Base-by-base conservation (phyloP, 768 basidiomycete genomes). In the Podaxis carcinomalis region DNA sequence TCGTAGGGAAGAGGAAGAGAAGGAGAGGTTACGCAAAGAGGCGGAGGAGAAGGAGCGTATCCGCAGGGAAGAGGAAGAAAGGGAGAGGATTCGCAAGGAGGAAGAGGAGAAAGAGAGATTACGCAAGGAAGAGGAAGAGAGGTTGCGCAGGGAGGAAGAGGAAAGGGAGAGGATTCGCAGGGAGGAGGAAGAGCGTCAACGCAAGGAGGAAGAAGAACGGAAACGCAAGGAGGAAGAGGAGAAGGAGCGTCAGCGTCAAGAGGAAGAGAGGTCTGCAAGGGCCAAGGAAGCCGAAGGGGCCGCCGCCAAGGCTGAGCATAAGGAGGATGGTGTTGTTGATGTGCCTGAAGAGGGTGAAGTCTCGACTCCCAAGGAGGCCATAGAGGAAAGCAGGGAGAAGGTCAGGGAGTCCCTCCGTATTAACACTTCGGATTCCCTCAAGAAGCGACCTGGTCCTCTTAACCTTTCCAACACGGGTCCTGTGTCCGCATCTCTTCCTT, bases 381-480 rank as follows among this genome's bases (percentile, higher is more conserved):
- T 39, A 53, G 76, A 78, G 27, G 76, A 78, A 39, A 57, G 67
- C n/a, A 76, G 76, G 55, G 78, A 74, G 62, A 85, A 77, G 51
- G 68, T 73, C 36, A 85, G 83, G 68, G 86, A 86, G 47, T 23
- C 73, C 10, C 76, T 91, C 19, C 87, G 88, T 47, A 89, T 90
- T 71, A 86, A 85, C 70, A 88, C 89, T 0, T 73, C 81, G 10
- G 68, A 59, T 14, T 35, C 78, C 1, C 72, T 77, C 52, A 83
- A 77, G 64, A 82, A 77, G 44, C 84, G 89, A 28, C 91, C 92
- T 25, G 90, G 85, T 57, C 88, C 83, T 35, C 83, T 93, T 36
- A 87, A 93, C 67, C 83, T 93, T 44, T 78, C 83, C 9, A 75
- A 72, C 11, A 75, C 87, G 81, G 78, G 68, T 77, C 71, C 44